Percentiles rank a stretch among this genome's conserved stretches.
These are phyloP conservation scores for Debaryomyces sp. DNA, from an alignment of 1,139 yeast genomes.

Conservation along the genomic window DNA sequence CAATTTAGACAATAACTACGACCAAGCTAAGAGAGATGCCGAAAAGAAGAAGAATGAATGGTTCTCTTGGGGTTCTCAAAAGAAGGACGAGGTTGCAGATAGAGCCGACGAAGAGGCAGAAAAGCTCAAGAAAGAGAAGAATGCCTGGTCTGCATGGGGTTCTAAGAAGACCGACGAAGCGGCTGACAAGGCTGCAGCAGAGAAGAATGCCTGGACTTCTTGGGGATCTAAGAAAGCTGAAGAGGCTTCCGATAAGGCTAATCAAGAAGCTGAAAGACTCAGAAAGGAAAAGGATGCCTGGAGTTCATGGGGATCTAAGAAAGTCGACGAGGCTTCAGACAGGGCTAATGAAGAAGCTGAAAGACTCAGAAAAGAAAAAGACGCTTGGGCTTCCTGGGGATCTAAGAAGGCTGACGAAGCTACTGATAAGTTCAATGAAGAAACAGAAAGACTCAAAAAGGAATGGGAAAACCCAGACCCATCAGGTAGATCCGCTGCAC, in stretches of 20 bases:
- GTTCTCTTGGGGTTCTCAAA: conserved; percentile 31
- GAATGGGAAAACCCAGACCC: conserved; percentile 1
- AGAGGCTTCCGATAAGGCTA: conserved; percentile 15
- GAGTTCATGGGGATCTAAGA: conserved; percentile 32
- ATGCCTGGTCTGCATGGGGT: conserved; percentile 26
- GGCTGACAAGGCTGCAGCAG: neutral
- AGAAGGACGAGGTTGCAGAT: conserved; percentile 20
- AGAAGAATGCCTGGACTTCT: conserved; percentile 26
- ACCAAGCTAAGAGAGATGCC: conserved; percentile 18
- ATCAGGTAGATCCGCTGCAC: neutral
- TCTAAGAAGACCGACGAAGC: conserved; percentile 21
- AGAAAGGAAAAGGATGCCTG: conserved; percentile 20
- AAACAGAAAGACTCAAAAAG: conserved; percentile 17
- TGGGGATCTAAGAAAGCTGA: conserved; percentile 33
- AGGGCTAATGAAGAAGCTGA: conserved; percentile 20
- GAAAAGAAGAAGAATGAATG: conserved; percentile 25
- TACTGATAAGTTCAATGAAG: conserved; percentile 19
- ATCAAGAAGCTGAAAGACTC: conserved; percentile 20
- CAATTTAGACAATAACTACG: conserved; percentile 10
- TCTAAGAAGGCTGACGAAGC: conserved; percentile 25
- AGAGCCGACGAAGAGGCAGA: conserved; percentile 20
- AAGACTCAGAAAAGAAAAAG: conserved; percentile 11
- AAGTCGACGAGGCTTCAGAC: conserved; percentile 23
- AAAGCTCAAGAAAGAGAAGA: conserved; percentile 10
- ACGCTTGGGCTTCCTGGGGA: conserved; percentile 34